Conservation (phyloP, 164 flowering plant species). For the Amborella trichopoda region DNA sequence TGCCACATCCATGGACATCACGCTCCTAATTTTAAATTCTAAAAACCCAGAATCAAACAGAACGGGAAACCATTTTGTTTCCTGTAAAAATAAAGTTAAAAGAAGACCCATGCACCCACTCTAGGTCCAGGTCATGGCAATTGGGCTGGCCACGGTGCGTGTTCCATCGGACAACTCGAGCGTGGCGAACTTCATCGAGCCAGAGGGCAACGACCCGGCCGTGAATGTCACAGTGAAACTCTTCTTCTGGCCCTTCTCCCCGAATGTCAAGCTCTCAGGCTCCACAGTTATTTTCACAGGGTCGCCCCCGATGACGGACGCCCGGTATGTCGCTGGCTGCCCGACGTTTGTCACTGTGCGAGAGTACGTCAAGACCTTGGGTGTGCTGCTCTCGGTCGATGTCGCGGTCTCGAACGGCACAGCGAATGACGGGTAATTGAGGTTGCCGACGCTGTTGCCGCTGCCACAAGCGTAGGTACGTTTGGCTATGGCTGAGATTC, state of each 20-base stretch:
- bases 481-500: constrained; percentile 26
- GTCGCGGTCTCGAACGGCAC: constrained; percentile 36
- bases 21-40: too few relatives aligned
- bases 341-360: constrained; percentile 81
- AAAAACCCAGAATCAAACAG: too few relatives aligned
- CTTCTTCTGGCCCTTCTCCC: constrained; percentile 24
- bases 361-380: constrained; percentile 29
- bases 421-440: constrained; percentile 79
- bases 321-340: constrained; percentile 41
- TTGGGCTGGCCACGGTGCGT: background rate
- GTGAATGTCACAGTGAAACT: constrained; percentile 1
- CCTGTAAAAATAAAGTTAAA: too few relatives aligned
- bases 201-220: background rate
- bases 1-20: too few relatives aligned
- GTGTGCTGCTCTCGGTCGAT: background rate
- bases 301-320: constrained; percentile 14
- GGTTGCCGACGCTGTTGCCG: constrained; percentile 24
- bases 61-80: too few relatives aligned
- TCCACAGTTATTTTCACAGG: constrained; percentile 37
- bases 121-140: constrained; percentile 1
- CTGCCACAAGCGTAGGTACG: constrained; percentile 28
- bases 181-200: background rate
- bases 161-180: background rate
- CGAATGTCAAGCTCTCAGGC: constrained; percentile 39
- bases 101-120: too few relatives aligned